Base-by-base conservation (phyloP, 257 asterid species). In the Solanum phureja region DNA sequence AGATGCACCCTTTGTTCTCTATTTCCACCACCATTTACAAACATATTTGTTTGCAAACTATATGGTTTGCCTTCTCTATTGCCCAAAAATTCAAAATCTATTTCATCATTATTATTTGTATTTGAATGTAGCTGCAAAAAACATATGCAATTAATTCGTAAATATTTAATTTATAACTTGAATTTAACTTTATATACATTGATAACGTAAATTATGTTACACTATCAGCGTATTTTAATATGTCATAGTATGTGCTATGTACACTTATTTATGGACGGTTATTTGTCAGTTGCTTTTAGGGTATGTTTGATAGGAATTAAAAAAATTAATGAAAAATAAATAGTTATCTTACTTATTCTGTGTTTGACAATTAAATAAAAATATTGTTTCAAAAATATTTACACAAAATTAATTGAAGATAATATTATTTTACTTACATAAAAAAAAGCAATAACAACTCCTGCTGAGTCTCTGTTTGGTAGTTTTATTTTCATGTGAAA, bases 81-180 rank as follows among this genome's bases (percentile, higher is more conserved):
- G 29, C 98, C 98, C 88, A 96, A 88, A 90, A 96, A 95, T 69
- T 96, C 98, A 14, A 94, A 81, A 86, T 96, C 98, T 21, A 95
- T 35, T 89, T 96, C 98, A n/a, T 95, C 96, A 83, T 93, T 96
- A 6, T 60, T 68, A 7, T 69, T 23, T 0, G 88, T 31, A 73
- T 69, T 14, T 21, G 98, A 93, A 19, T 81, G 79, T 49, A 95
- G 92, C 98, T 95, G 94, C 89, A 83, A 72, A 58, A 29, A 31
- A 71, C 2, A 73, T 69, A 73, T 11, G 9, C 4, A 66, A 66
- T 27, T 27, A 73, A 9, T 73, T 35, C 8, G 16, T 73, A 34
- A 35, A 73, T 73, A 34, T 73, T 73, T 33, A 73, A 73, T 34
- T 34, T 73, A 5, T 69, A 69, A 74, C 29, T 35, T 37, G 49